Evolutionary conservation across 2,329 filamentous ascomycete genomes (phyloP).

Genomic region (Malbranchea cinnamomea): DNA sequence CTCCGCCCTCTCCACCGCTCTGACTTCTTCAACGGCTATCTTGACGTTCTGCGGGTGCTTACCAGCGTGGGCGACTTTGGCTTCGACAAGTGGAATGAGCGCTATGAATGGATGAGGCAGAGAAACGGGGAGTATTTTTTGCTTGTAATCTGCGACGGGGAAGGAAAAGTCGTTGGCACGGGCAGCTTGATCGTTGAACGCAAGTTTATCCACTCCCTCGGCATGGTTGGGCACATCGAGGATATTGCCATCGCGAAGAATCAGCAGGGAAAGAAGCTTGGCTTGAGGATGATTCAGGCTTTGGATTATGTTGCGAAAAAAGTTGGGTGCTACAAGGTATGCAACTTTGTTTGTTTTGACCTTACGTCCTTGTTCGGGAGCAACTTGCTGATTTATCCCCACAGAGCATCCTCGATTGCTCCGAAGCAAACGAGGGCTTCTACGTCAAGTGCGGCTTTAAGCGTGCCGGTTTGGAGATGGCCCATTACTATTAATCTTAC

Average conservation of each 20-base stretch:
- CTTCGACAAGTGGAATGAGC: constrained; percentile 57
- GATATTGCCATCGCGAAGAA: constrained; percentile 92
- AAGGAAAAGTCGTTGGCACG: constrained; percentile 65
- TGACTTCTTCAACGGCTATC: constrained; percentile 71
- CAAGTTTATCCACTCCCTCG: constrained; percentile 45
- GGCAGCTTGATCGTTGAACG: constrained; percentile 82
- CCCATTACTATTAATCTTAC: constrained; percentile 62
- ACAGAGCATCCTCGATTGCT: constrained; percentile 87
- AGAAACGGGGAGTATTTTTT: constrained; percentile 72
- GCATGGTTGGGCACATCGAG: constrained; percentile 78
- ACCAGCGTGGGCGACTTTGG: constrained; percentile 84
- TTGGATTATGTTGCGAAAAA: constrained; percentile 76
- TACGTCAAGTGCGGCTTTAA: constrained; percentile 97
- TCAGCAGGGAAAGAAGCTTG: constrained; percentile 94
- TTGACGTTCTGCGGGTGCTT: constrained; percentile 80
- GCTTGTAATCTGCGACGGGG: constrained; percentile 65
- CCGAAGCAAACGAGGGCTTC: constrained; percentile 90
- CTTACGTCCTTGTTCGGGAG: constrained; percentile 1
- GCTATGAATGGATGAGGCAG: constrained; percentile 66
- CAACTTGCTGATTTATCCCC: constrained; percentile 7
- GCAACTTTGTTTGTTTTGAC: constrained; percentile 9
- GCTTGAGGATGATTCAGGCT: constrained; percentile 81
- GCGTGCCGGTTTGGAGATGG: constrained; percentile 87
- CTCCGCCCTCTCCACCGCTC: constrained; percentile 63
- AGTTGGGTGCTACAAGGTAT: constrained; percentile 80